phyloP scores from a whole-genome alignment of 352 stramenopile genomes.

The Pilasporangium apinafurcum region DNA sequence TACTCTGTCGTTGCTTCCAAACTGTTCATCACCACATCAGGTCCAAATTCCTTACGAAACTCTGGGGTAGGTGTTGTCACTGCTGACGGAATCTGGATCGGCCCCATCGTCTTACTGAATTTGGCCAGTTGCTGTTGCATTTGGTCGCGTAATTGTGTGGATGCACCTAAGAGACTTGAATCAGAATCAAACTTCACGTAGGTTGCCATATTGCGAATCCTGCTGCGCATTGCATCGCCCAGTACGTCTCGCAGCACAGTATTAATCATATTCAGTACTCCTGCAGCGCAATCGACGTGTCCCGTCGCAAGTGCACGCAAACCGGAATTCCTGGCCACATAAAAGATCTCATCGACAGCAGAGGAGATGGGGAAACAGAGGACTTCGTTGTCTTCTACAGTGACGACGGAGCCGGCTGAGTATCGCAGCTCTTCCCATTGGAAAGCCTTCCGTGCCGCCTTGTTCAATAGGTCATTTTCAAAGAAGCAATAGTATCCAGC shows the following conservation, averaged over 20 bases:
- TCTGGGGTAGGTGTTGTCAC: conserved; percentile 14
- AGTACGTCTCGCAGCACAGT: conserved; percentile 72
- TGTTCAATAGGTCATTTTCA: conserved; percentile 72
- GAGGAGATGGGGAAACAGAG: conserved; percentile 75
- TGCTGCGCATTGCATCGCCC: conserved; percentile 70
- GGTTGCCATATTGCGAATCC: conserved; percentile 67
- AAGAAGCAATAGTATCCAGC: conserved; percentile 86
- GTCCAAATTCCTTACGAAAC: conserved; percentile 47
- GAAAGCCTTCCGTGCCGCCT: conserved; percentile 77
- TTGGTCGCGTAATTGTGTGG: conserved; percentile 76
- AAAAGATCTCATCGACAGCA: conserved; percentile 85
- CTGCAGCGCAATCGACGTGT: conserved; percentile 73
- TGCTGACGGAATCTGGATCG: conserved; percentile 21
- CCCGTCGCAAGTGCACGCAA: conserved; percentile 76
- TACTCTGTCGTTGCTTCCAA: conserved; percentile 69
- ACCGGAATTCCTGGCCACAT: conserved; percentile 76
- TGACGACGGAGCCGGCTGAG: conserved; percentile 19
- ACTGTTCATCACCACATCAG: conserved; percentile 81
- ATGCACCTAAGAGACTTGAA: conserved; percentile 35
- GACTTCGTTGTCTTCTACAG: conserved; percentile 16
- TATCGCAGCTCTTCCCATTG: conserved; percentile 80
- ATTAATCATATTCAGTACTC: conserved; percentile 85
- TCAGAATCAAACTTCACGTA: conserved; percentile 62
- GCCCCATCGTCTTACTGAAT: conserved; percentile 75
- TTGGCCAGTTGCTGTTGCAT: conserved; percentile 85